These are phyloP conservation scores for Ogataea chonburiensis DNA, from an alignment of 805 yeast genomes.

Conservation along the genomic window DNA sequence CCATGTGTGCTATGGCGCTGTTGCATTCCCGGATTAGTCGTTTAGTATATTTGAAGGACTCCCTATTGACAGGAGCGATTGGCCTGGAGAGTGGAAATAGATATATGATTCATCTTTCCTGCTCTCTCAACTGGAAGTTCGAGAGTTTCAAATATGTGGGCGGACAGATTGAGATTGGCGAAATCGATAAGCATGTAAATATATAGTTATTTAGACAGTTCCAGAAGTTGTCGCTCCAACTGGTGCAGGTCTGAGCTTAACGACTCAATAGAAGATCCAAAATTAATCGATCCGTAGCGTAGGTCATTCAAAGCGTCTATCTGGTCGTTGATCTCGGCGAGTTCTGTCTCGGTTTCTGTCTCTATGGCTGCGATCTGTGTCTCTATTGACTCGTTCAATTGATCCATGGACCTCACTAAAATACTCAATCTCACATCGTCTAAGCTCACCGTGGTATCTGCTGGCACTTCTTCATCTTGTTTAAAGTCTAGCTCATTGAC, in stretches of 20 bases:
- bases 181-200: constrained; percentile 28
- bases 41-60: constrained; percentile 56
- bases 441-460: constrained; percentile 8
- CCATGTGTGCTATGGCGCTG: constrained; percentile 95
- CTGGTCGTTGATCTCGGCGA: constrained; percentile 25
- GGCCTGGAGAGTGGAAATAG: constrained; percentile 58
- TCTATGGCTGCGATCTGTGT: constrained; percentile 26
- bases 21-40: constrained; percentile 83
- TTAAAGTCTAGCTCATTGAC: constrained; percentile 15
- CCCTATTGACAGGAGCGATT: constrained; percentile 53
- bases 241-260: constrained; percentile 18
- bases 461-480: constrained; percentile 8
- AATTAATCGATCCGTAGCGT: constrained; percentile 25
- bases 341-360: constrained; percentile 13
- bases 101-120: constrained; percentile 72
- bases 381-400: constrained; percentile 31
- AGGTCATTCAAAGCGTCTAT: constrained; percentile 34
- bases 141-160: constrained; percentile 41
- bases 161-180: constrained; percentile 15
- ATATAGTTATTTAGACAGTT: constrained; percentile 14
- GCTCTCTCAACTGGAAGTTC: constrained; percentile 80
- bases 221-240: constrained; percentile 19
- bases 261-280: constrained; percentile 20
- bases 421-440: constrained; percentile 21
- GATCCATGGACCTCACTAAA: constrained; percentile 25